Evolutionary conservation across 2,329 filamentous ascomycete species (phyloP).

Genomic region (Venturia aucupariae): DNA sequence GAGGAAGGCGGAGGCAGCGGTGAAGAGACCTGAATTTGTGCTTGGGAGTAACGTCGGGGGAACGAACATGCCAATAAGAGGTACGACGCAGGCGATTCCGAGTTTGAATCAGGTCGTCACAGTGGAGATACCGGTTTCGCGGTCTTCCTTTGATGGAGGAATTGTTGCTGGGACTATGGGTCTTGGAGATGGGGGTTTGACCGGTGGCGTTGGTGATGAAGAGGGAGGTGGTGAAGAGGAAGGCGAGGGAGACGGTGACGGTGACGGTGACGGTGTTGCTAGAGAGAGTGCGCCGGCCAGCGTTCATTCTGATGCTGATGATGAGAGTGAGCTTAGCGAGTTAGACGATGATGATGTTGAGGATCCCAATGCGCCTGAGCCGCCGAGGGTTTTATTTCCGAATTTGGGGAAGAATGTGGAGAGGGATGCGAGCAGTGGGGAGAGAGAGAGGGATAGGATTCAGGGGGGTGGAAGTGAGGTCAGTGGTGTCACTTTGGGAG

Average conservation of each 20-base stretch:
- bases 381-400: not conserved
- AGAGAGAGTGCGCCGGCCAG: slow-evolving; percentile 46
- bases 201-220: not conserved
- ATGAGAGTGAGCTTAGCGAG: slow-evolving; percentile 16
- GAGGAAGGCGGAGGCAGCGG: slow-evolving; percentile 48
- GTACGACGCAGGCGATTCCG: not conserved
- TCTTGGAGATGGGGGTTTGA: not conserved
- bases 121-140: slow-evolving; percentile 4
- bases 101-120: slow-evolving; percentile 22
- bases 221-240: slow-evolving; percentile 21
- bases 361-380: slow-evolving; percentile 17
- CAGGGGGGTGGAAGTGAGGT: not conserved
- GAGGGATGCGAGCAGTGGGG: not conserved
- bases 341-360: slow-evolving; percentile 23
- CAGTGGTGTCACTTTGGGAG: not conserved
- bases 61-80: slow-evolving; percentile 14
- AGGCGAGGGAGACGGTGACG: not conserved
- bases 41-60: not conserved
- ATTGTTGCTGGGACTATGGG: not conserved
- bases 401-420: not conserved
- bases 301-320: slow-evolving; percentile 39
- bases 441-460: not conserved
- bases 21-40: not conserved
- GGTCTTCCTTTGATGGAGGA: not conserved
- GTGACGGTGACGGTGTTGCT: slow-evolving; percentile 18